A percentile compares a stretch with the other conserved stretches of the same genome.
Evolutionary conservation across 177 flowering plant species (phyloP).

Genomic region (Vitis hybrid): DNA sequence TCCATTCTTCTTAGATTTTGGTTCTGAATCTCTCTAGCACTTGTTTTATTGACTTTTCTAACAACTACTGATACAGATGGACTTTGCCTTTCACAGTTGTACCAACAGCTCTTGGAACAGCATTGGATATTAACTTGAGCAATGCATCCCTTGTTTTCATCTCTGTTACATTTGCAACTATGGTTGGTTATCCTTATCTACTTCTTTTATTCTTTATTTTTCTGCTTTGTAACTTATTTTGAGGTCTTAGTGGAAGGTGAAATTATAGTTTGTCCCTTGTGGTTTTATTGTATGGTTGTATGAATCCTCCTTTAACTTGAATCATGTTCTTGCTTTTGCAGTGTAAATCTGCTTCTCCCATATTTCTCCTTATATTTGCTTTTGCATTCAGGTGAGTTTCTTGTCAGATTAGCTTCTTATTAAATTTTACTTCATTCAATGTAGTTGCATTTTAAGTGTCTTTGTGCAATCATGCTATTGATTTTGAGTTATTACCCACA

Average conservation of each 20-base stretch:
- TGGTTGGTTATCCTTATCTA: constrained; percentile 59
- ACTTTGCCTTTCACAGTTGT: constrained; percentile 96
- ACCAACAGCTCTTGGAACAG: constrained; percentile 96
- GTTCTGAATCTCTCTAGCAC: background rate
- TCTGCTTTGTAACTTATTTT: background rate
- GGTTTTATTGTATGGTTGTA: background rate
- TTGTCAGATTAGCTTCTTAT: constrained; percentile 8
- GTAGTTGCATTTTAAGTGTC: background rate
- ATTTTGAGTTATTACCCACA: background rate
- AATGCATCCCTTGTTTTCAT: constrained; percentile 97
- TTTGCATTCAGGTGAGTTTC: constrained; percentile 90
- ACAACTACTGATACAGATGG: constrained; percentile 81
- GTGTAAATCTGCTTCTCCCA: constrained; percentile 98
- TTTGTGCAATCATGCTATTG: background rate
- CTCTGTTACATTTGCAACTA: constrained; percentile 98
- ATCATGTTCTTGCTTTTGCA: constrained; percentile 37
- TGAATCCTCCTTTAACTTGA: background rate
- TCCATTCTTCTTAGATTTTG: background rate
- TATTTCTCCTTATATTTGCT: constrained; percentile 96
- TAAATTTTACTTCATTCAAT: background rate
- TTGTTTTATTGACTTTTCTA: constrained; percentile 49
- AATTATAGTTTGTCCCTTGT: background rate
- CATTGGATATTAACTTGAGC: constrained; percentile 93
- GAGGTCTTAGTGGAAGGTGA: background rate
- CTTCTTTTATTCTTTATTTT: constrained; percentile 3